Conservation (phyloP, 352 stramenopile species). For the Globisporangium spiculum region DNA sequence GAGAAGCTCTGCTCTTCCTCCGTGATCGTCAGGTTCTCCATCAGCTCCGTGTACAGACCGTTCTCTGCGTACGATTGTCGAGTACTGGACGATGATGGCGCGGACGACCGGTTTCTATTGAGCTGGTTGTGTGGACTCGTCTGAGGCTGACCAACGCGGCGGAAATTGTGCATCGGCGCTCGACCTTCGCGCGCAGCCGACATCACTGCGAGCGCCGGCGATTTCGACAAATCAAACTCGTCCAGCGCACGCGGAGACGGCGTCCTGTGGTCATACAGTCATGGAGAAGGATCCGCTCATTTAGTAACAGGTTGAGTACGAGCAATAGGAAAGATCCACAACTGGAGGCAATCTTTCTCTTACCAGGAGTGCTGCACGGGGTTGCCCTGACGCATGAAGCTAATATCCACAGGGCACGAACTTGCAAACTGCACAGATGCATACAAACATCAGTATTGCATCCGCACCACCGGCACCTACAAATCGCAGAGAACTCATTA, state of each 20-base stretch:
- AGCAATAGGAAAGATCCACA: background rate
- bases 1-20: constrained; percentile 17
- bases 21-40: constrained; percentile 17
- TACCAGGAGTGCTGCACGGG: constrained; percentile 42
- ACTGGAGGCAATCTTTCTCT: constrained; percentile 2
- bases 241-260: constrained; percentile 37
- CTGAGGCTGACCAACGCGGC: constrained; percentile 14
- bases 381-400: constrained; percentile 44
- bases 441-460: background rate
- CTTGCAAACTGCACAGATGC: constrained; percentile 46
- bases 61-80: background rate
- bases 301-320: background rate
- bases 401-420: constrained; percentile 66
- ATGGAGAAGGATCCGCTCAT: background rate
- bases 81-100: background rate
- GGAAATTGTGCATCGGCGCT: constrained; percentile 15
- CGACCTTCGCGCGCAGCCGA: constrained; percentile 49
- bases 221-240: constrained; percentile 74
- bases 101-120: constrained; percentile 6
- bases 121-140: background rate
- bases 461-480: background rate
- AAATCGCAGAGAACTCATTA: background rate
- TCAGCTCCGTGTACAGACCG: constrained; percentile 12
- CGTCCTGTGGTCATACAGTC: constrained; percentile 6
- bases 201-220: constrained; percentile 62